These are phyloP conservation scores for Whalleya microplaca DNA, from an alignment of 2,329 filamentous ascomycete genomes.

Conservation along the genomic window DNA sequence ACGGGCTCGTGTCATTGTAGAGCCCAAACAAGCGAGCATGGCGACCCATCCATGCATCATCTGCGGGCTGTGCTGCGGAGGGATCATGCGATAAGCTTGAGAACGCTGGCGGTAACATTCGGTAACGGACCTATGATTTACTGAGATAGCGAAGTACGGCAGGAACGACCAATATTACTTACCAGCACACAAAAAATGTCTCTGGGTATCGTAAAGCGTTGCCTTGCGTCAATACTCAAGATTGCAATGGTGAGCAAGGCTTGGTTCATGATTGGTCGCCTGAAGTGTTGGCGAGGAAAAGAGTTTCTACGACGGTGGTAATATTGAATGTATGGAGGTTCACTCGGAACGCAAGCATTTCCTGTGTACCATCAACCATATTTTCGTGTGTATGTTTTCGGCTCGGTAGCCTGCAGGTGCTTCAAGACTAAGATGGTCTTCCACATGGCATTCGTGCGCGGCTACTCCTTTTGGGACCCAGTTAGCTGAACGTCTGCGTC, in stretches of 20 bases:
- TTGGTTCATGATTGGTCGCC: conserved; percentile 2
- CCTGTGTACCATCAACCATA: conserved; percentile 16
- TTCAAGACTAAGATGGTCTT: conserved; percentile 11
- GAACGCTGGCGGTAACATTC: background rate
- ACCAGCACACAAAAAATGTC: conserved; percentile 9
- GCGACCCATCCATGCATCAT: background rate
- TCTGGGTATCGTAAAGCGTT: conserved; percentile 8
- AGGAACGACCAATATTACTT: conserved; percentile 2
- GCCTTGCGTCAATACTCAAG: conserved; percentile 3
- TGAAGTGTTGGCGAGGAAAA: conserved; percentile 11
- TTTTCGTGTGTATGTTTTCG: background rate
- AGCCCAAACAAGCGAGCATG: background rate
- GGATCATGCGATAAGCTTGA: conserved; percentile 3
- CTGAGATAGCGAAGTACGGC: conserved; percentile 8
- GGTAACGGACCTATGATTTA: conserved; percentile 6
- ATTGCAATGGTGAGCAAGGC: conserved; percentile 4
- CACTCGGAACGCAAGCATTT: conserved; percentile 3
- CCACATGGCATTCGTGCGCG: conserved; percentile 17
- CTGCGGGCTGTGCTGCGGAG: background rate
- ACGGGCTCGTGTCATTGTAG: background rate
- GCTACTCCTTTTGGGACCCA: conserved; percentile 15
- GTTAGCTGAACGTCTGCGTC: conserved; percentile 7
- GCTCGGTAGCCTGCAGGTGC: conserved; percentile 19
- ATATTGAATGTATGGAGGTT: conserved; percentile 9
- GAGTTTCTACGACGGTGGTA: background rate